Evolutionary conservation across 2,329 filamentous ascomycete genomes (phyloP), one percentile per base, ranked within the genome.

Genomic region (Xylariaceae sp.): DNA sequence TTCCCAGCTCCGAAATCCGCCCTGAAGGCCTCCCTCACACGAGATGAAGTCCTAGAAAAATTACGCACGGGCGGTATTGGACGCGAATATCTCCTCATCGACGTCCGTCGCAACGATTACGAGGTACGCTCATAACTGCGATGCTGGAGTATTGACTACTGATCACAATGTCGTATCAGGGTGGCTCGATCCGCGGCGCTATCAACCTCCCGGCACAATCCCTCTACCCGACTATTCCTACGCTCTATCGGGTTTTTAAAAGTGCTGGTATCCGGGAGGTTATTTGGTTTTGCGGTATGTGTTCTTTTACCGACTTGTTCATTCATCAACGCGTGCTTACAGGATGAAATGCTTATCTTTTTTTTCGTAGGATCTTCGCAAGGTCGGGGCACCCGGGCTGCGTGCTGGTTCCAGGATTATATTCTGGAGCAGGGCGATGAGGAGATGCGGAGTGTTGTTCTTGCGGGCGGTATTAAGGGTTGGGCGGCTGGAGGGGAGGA

Each of bases 311-410:
- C 17, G 17, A 18, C 17, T 18, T 18, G 17, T 17, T 17, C 17
- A 17, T 17, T 17, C 17, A 17, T n/a, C n/a, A n/a, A n/a, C n/a
- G n/a, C n/a, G n/a, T n/a, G n/a, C 17, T 17, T 17, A 2, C 2
- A 17, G 17, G 17, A 18, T 18, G 17, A 18, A 18, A 47, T 63
- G 17, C 60, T 13, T 35, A 10, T 58, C 8, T 52, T 49, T 3
- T n/a, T n/a, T n/a, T n/a, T n/a, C n/a, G n/a, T n/a, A 85, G 83
- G 78, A 2, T 85, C 83, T 1, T 84, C 80, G 1, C 63, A 64
- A 2, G 82, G 82, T 3, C 78, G 83, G 2, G 83, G 82, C 2
- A 78, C 74, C 2, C 75, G 82, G n/a, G 77, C 79, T 1, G 81
- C 80, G 1, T 76, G 74, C 6, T 85, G 82, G 82, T 80, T 85